Evolutionary conservation across 495 filamentous ascomycete genomes (phyloP), one percentile per base, ranked within the genome.

Genomic region (Aspergillus biplanus): DNA sequence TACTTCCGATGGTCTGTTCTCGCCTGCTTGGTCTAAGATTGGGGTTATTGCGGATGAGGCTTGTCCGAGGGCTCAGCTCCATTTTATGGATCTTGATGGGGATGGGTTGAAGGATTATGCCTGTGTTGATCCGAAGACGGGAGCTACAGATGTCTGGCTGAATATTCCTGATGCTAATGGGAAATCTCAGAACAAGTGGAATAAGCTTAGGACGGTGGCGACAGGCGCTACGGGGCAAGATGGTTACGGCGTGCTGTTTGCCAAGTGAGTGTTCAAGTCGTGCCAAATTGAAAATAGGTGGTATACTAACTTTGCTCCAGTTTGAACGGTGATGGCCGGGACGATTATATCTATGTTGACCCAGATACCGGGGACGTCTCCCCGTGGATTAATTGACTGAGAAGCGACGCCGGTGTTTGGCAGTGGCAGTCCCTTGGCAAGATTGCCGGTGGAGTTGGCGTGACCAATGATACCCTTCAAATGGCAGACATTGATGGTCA

Each of bases 401-500:
- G 31, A 13, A 44, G 16, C 54, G 34, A 42, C 7, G 34, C 33
- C 9, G 54, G 54, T 7, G 34, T 42, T 3, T 57, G 54, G 54
- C 54, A 57, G 35, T 57, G 54, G 54, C 4, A 57, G 33, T 42
- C 16, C 8, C 34, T 57, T 35, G 54, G 54, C 37, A 7, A 6
- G 16, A 57, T 57, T 31, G 34, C 54, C 16, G 18, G 46, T 3
- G 54, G 37, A 31, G 54, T 57, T 27, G 34, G n/a, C 54, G 34
- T 16, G 0, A 57, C 34, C 7, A 57, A 42, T 44, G 54, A 57
- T 1, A 57, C 54, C 1, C 35, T 57, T 21, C 54, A 44, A 21
- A 57, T 57, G 54, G 54, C 4, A 15, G 54, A 57, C 35, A 42
- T 57, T 57, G 54, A 57, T 35, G 54, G 54, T 53, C 27, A 53